These are phyloP conservation scores for Mycosphaerelloides madeirae DNA, from an alignment of 2,329 filamentous ascomycete genomes.

Conservation along the genomic window DNA sequence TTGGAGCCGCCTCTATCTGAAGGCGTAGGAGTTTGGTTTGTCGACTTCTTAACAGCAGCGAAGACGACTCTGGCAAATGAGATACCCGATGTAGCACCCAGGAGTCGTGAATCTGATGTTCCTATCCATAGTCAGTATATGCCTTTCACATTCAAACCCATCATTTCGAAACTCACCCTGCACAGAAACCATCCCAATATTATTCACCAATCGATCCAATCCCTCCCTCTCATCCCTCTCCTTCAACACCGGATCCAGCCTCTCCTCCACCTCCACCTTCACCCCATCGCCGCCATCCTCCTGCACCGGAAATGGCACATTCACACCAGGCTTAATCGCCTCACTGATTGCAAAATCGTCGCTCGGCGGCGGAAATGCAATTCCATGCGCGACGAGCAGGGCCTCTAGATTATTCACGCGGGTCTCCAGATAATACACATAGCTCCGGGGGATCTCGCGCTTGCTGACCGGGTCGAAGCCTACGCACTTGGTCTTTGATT, in stretches of 20 bases:
- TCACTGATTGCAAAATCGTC: constrained; percentile 53
- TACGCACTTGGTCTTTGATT: constrained; percentile 85
- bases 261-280: neutral
- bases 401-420: constrained; percentile 78
- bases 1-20: constrained; percentile 57
- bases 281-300: constrained; percentile 12
- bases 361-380: constrained; percentile 66
- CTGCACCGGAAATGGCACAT: constrained; percentile 32
- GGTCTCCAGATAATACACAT: constrained; percentile 91
- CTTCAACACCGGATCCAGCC: constrained; percentile 26
- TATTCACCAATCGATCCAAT: constrained; percentile 62
- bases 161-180: constrained; percentile 43
- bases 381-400: constrained; percentile 62
- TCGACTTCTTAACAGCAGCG: constrained; percentile 79
- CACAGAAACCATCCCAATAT: constrained; percentile 71
- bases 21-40: constrained; percentile 49
- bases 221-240: constrained; percentile 56
- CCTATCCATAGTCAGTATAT: constrained; percentile 25
- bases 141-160: too few relatives aligned
- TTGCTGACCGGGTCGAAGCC: constrained; percentile 97
- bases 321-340: constrained; percentile 31
- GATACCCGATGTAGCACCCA: constrained; percentile 83
- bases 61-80: constrained; percentile 93
- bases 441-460: constrained; percentile 81
- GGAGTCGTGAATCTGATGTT: constrained; percentile 70